These are phyloP conservation scores for Colletotrichum sojae DNA, from an alignment of 2,329 filamentous ascomycete genomes.

Conservation along the genomic window DNA sequence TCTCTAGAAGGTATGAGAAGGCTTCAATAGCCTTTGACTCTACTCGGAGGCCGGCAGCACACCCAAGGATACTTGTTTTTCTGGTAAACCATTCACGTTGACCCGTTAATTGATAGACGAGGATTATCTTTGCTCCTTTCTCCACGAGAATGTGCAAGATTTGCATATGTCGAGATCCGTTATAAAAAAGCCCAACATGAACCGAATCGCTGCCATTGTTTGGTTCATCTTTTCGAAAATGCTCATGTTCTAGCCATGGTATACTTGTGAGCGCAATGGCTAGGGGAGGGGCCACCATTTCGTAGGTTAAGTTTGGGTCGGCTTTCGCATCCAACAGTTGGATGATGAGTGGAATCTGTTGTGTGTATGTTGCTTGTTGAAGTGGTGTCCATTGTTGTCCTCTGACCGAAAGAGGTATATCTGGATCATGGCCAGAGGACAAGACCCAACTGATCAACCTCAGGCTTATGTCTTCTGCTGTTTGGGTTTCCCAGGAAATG, in stretches of 20 bases:
- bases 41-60: neutral
- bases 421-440: slow-evolving; percentile 1
- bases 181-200: too few species aligned
- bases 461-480: neutral
- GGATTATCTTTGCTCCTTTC: neutral
- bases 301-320: neutral
- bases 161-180: too few species aligned
- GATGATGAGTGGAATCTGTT: neutral
- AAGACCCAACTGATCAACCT: slow-evolving; percentile 5
- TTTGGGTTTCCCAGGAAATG: neutral
- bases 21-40: neutral
- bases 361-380: neutral
- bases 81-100: neutral
- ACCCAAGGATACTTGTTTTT: neutral
- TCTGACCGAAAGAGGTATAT: neutral
- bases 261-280: too few species aligned
- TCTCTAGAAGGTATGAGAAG: neutral
- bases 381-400: neutral
- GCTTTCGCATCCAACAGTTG: neutral
- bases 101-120: too few species aligned
- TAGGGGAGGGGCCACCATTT: neutral
- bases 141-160: neutral
- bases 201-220: too few species aligned
- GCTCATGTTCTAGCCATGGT: too few species aligned
- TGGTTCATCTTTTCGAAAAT: neutral